Conservation (phyloP, 805 yeast genomes). For the Nakazawaea pomicola region DNA sequence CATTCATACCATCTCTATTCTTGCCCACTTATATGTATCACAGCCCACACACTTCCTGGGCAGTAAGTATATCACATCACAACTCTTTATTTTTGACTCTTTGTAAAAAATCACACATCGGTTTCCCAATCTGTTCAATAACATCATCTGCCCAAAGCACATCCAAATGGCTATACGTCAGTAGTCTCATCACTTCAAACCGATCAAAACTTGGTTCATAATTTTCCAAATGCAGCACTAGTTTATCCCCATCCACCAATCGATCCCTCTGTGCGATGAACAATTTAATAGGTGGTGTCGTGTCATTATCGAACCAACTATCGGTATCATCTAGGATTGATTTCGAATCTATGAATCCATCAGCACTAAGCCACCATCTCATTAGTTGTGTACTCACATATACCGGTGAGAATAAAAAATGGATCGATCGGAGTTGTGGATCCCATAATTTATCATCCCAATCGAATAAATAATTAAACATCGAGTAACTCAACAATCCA, state of each 20-base stretch:
- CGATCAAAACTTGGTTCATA: conserved; percentile 47
- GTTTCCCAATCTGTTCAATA: conserved; percentile 56
- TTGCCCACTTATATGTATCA: too few species aligned
- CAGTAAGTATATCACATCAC: neutral
- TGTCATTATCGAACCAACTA: conserved; percentile 45
- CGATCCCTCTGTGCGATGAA: conserved; percentile 71
- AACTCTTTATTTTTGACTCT: conserved; percentile 3
- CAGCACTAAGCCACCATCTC: conserved; percentile 84
- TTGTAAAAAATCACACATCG: conserved; percentile 29
- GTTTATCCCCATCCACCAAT: conserved; percentile 69
- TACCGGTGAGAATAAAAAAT: conserved; percentile 83
- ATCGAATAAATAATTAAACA: conserved; percentile 82
- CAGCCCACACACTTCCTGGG: neutral
- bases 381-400: conserved; percentile 74
- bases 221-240: conserved; percentile 57
- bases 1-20: too few species aligned
- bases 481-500: conserved; percentile 64
- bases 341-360: conserved; percentile 44
- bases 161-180: conserved; percentile 79
- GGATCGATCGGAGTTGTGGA: conserved; percentile 55
- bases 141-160: conserved; percentile 90
- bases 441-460: conserved; percentile 87
- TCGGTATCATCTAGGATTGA: conserved; percentile 47
- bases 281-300: conserved; percentile 55
- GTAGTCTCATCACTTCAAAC: conserved; percentile 39